Evolutionary conservation across 805 yeast species (phyloP), one percentile per base, ranked within the genome.

Genomic region (Candida peoriensis): DNA sequence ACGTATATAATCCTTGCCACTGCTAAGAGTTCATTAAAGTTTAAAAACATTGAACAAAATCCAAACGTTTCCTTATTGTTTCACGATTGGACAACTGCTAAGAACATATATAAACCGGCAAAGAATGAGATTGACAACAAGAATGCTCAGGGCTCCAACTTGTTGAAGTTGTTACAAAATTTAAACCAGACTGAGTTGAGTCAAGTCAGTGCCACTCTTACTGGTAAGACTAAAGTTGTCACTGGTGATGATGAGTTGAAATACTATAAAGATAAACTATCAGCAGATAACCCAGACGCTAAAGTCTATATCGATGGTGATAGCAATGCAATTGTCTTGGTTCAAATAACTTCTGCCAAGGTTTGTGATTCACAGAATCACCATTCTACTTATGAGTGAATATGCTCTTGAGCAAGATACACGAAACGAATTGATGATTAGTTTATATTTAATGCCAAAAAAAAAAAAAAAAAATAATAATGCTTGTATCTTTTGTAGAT

Each of bases 61-160:
- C 88, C 90, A 8, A 70, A 74, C 27, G 96, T 90, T 6, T 81
- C 96, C 0, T 55, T 90, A 29, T 66, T 90, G 40, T 76, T 90
- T 28, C 97, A 90, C 55, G 97, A 90, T 50, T 89, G 96, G 96
- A 73, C 82, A 12, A 72, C 86, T 1, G 76, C 82, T 4, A 69
- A 70, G 48, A 58, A 62, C 25, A 55, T 60, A n/a, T 54, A 59
- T 13, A 50, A 55, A 21, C 32, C 38, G n/a, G 8, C 32, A 5
- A 18, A 25, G 15, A 10, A 18, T 10, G 20, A 13, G 3, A 52
- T 52, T 50, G 41, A 61, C 41, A 46, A 66, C 29, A n/a, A n/a
- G n/a, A 43, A 47, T 8, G 54, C 55, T n/a, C 62, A 55, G 27
- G 52, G 60, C 9, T 60, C 72, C 16, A 66, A 69, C 19, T 55